phyloP scores from a whole-genome alignment of 139 green algal genomes.

The Deuterostichococcus epilithicus region DNA sequence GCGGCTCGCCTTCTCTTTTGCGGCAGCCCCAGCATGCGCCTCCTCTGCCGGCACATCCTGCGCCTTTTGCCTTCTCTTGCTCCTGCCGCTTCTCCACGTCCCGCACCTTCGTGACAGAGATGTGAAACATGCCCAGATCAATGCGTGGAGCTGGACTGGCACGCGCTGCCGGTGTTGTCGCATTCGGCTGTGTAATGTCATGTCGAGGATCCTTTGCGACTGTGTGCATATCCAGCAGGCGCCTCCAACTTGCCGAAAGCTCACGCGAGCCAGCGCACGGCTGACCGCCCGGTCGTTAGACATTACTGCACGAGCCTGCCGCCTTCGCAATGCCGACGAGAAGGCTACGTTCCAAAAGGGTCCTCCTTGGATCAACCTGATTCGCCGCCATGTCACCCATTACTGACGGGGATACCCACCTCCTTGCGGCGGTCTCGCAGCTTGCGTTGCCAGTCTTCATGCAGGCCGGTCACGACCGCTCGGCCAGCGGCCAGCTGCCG shows the following conservation, averaged over 20 bases:
- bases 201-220: not conserved
- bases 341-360: not conserved
- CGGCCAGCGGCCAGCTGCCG: constrained; percentile 55
- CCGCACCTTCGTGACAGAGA: constrained; percentile 45
- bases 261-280: not conserved
- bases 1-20: not conserved
- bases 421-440: constrained; percentile 60
- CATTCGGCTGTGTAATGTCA: not conserved
- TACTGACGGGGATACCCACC: constrained; percentile 25
- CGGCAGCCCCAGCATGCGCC: constrained; percentile 3
- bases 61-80: constrained; percentile 39
- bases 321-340: not conserved
- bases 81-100: constrained; percentile 71
- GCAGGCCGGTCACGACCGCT: constrained; percentile 58
- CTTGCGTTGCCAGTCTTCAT: constrained; percentile 46
- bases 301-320: not conserved
- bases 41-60: constrained; percentile 11
- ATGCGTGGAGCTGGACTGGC: not conserved
- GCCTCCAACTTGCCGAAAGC: not conserved
- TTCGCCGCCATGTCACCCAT: not conserved
- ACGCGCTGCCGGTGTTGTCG: not conserved
- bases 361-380: not conserved
- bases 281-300: not conserved
- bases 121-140: not conserved
- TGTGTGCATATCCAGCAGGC: not conserved